Conservation (phyloP, 305 asterid genomes). For the Vinca major region DNA sequence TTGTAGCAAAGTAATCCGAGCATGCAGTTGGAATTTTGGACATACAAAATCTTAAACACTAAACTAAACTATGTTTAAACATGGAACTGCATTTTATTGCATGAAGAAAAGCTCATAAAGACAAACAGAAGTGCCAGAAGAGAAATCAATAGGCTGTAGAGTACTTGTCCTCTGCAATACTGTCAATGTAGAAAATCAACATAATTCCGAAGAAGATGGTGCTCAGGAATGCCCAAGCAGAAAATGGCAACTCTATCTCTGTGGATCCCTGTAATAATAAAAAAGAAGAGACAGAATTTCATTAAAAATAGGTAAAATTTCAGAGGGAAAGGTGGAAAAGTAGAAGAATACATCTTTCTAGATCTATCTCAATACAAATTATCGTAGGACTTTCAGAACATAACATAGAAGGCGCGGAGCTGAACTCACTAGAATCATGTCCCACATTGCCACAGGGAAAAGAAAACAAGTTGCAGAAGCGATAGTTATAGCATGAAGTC, state of each 20-base stretch:
- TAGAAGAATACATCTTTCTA: constrained; percentile 4
- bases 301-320: constrained; percentile 19
- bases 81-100: constrained; percentile 2
- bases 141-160: neutral
- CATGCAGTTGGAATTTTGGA: neutral
- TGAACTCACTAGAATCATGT: constrained; percentile 85
- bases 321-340: constrained; percentile 11
- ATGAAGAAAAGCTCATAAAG: neutral
- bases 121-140: neutral
- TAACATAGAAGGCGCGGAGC: constrained; percentile 19
- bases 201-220: constrained; percentile 73
- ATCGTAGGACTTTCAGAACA: neutral
- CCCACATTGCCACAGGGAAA: constrained; percentile 99
- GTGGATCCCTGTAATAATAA: constrained; percentile 61
- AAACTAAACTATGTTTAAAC: neutral
- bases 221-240: constrained; percentile 88
- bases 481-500: constrained; percentile 87
- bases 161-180: constrained; percentile 94
- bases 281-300: constrained; percentile 14
- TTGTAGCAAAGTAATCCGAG: neutral
- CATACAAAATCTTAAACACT: neutral
- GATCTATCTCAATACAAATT: neutral
- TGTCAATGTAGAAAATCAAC: constrained; percentile 85
- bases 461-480: constrained; percentile 95
- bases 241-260: constrained; percentile 68